phyloP scores from a whole-genome alignment of 257 asterid species.

The Solanum gracilifrons region DNA sequence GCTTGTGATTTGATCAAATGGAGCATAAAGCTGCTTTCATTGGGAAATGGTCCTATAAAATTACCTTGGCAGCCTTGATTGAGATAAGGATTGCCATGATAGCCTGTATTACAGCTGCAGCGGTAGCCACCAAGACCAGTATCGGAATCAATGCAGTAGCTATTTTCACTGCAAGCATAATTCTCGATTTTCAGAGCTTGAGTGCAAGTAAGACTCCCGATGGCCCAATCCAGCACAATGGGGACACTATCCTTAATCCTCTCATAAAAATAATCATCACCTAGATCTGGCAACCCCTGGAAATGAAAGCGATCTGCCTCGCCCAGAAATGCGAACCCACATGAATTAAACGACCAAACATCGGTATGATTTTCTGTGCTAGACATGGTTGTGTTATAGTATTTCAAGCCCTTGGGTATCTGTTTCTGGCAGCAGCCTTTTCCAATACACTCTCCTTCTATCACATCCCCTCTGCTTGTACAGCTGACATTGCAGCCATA shows the following conservation, averaged over 20 bases:
- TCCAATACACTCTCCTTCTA: not conserved
- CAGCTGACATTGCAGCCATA: not conserved
- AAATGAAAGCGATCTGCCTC: not conserved
- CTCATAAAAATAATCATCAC: not conserved
- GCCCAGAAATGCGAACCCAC: conserved; percentile 10
- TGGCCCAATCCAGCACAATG: conserved; percentile 6
- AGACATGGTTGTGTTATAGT: not conserved
- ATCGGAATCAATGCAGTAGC: not conserved
- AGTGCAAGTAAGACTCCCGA: not conserved
- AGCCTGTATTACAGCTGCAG: conserved; percentile 8
- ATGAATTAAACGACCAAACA: not conserved
- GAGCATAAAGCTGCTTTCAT: no score
- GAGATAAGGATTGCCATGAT: conserved; percentile 9
- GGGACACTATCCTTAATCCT: not conserved
- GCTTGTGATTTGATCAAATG: not conserved
- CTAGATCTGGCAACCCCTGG: not conserved
- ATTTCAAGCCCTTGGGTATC: not conserved
- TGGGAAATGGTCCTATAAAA: no score
- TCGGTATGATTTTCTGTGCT: not conserved
- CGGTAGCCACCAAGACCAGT: conserved; percentile 3
- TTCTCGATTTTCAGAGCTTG: not conserved
- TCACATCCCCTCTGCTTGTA: not conserved
- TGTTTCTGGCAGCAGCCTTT: conserved; percentile 6
- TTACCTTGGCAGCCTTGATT: conserved; percentile 11
- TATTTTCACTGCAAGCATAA: conserved; percentile 5